Base-by-base conservation (phyloP, 331 rosid genomes). In the Quercus phellos region DNA sequence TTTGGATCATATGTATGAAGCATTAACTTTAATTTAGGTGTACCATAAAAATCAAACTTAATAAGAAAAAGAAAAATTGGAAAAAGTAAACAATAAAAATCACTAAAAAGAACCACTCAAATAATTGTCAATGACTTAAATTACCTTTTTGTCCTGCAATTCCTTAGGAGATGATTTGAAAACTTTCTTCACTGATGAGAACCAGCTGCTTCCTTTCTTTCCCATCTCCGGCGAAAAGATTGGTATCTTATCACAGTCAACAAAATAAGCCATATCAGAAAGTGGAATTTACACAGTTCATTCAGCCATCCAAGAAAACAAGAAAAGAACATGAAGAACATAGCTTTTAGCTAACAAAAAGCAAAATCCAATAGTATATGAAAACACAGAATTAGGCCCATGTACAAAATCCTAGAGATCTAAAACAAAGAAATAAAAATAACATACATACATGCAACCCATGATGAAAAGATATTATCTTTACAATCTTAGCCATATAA, bases 201-300 rank as follows among this genome's bases (percentile, higher is more conserved):
- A 92, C 99, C 99, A 95, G 55, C 91, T 58, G 51, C 80, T 77
- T 79, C 94, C 87, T 87, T 95, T 95, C 94, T 92, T 95, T 70
- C 97, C 98, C 99, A 95, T 92, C 79, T 82, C 72, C 34, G 75
- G 71, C 51, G 51, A 77, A 75, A 55, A 13, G 75, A 82, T 60
- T 74, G 71, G 73, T 69, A 81, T 74, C 82, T 75, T 18, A 81
- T 58, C 35, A 17, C 19, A n/a, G 16, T 43, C 78, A 72, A 59
- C 75, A 70, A 86, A 76, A 26, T 61, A 77, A 79, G 66, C 67
- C 77, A 77, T 13, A 30, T 78, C 46, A 38, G 66, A 77, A 60
- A 26, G 8, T 51, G 27, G 72, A 54, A 51, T 19, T 43, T 58
- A 59, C 73, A 59, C 73, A 58, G 27, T 51, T 46, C 1, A 46